phyloP scores from a whole-genome alignment of 2,329 filamentous ascomycete species.

The Teratosphaeria pseudoeucalypti region DNA sequence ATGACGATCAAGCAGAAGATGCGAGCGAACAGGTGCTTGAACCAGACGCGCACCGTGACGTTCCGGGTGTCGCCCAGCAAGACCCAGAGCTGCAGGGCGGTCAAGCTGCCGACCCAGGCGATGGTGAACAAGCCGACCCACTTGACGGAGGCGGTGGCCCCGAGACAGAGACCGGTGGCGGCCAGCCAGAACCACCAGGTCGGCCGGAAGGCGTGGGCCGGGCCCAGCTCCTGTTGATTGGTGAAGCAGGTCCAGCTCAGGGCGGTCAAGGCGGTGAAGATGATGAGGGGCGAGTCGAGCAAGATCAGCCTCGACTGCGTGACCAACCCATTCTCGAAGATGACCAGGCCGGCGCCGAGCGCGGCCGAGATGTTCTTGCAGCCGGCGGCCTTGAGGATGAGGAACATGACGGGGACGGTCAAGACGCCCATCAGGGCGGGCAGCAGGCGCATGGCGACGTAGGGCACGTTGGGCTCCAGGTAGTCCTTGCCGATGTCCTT shows the following conservation, averaged over 20 bases:
- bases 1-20: slow-evolving; percentile 86
- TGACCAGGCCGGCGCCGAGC: slow-evolving; percentile 74
- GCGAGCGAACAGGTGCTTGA: slow-evolving; percentile 89
- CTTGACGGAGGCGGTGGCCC: slow-evolving; percentile 89
- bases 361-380: slow-evolving; percentile 78
- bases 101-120: slow-evolving; percentile 91
- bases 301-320: slow-evolving; percentile 94
- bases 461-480: slow-evolving; percentile 84
- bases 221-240: slow-evolving; percentile 92
- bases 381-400: slow-evolving; percentile 82
- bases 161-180: slow-evolving; percentile 75
- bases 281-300: slow-evolving; percentile 87
- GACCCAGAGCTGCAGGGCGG: slow-evolving; percentile 86
- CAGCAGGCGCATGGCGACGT: slow-evolving; percentile 93
- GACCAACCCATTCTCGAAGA: slow-evolving; percentile 92
- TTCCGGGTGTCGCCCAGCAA: slow-evolving; percentile 80
- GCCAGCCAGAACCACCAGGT: slow-evolving; percentile 98
- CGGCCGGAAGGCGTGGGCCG: slow-evolving; percentile 72
- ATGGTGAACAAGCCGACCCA: slow-evolving; percentile 99
- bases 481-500: slow-evolving; percentile 99
- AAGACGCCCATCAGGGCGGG: slow-evolving; percentile 83
- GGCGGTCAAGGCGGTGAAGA: slow-evolving; percentile 84
- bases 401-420: slow-evolving; percentile 83
- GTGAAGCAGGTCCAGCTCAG: slow-evolving; percentile 86
- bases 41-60: slow-evolving; percentile 71